phyloP scores from a whole-genome alignment of 768 basidiomycete species.

The Leccinum obscurum region DNA sequence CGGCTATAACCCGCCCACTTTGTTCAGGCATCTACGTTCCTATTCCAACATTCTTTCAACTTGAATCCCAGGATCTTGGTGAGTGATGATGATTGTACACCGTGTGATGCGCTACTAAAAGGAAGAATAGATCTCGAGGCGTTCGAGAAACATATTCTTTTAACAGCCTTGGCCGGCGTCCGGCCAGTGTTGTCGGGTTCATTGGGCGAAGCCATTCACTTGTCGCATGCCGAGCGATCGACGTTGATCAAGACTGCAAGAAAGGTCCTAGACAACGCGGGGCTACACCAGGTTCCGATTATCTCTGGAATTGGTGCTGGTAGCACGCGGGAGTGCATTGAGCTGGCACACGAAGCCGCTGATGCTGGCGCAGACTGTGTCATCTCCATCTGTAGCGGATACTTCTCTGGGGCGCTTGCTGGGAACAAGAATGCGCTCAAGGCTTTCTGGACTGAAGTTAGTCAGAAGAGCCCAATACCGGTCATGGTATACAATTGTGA shows the following conservation, averaged over 20 bases:
- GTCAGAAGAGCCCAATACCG: constrained; percentile 80
- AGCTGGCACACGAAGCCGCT: constrained; percentile 74
- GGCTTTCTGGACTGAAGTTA: constrained; percentile 74
- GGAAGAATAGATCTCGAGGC: constrained; percentile 52
- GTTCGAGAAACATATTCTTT: constrained; percentile 67
- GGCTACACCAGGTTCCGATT: constrained; percentile 58
- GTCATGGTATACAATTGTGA: constrained; percentile 87
- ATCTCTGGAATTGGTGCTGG: constrained; percentile 83
- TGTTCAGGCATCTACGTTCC: constrained; percentile 82
- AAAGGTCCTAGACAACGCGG: constrained; percentile 66
- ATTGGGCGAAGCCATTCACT: constrained; percentile 84
- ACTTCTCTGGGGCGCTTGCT: constrained; percentile 77
- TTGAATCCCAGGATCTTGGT: constrained; percentile 81
- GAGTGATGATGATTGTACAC: constrained; percentile 26
- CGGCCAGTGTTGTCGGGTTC: constrained; percentile 74
- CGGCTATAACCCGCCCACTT: constrained; percentile 50
- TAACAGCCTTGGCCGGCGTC: constrained; percentile 65
- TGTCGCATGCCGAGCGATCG: constrained; percentile 65
- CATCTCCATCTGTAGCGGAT: constrained; percentile 85
- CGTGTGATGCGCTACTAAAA: constrained; percentile 10
- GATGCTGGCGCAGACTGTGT: constrained; percentile 83
- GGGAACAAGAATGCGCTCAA: constrained; percentile 68
- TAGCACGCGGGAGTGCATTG: constrained; percentile 81
- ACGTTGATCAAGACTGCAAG: constrained; percentile 66
- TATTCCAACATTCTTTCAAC: constrained; percentile 81